Evolutionary conservation across 352 stramenopile genomes (phyloP), one percentile per base, ranked within the genome.

Genomic region (Phytophthora vignae): DNA sequence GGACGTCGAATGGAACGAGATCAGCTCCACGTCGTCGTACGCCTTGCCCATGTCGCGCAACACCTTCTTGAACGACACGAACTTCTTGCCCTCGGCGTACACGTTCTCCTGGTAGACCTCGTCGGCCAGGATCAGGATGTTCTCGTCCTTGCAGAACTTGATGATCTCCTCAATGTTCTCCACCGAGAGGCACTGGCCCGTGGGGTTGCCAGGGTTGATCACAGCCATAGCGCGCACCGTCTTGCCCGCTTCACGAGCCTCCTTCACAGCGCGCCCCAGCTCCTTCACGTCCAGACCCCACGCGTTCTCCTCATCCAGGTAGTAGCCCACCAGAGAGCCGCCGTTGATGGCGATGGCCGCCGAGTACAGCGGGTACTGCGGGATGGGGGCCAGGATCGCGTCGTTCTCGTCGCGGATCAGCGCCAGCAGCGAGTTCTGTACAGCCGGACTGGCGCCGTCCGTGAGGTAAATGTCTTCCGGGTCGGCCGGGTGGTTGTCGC

Each of bases 41-140:
- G 79, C 48, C 61, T 83, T 65, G 42, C 92, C 93, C 84, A 98
- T 90, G 62, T 98, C 93, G 53, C 88, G 89, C 62, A 97, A 85
- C 53, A 98, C 88, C 63, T 98, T 98, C 73, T 97, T 98, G 82
- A 98, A 98, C 62, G 93, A 99, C 58, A 96, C 83, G 71, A 99
- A 99, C 64, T 87, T 67, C 73, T 97, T 95, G 60, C 90, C 88
- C 22, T 96, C 77, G 12, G 91, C 88, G 76, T 99, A 99, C 55
- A 99, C 96, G 87, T 99, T 99, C 76, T 99, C 97, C 77, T 99
- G 98, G 83, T 99, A 99, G 19, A 99, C 98, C 82, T 99, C 98
- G 74, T 99, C 98, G 2, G 98, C 97, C 60, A 99, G 78, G 53
- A 99, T 84, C 36, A 99, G 86, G 36, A 99, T 86, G 60, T 97